phyloP scores from a whole-genome alignment of 1,284 basidiomycete genomes.

The Stereum hirsutum region DNA sequence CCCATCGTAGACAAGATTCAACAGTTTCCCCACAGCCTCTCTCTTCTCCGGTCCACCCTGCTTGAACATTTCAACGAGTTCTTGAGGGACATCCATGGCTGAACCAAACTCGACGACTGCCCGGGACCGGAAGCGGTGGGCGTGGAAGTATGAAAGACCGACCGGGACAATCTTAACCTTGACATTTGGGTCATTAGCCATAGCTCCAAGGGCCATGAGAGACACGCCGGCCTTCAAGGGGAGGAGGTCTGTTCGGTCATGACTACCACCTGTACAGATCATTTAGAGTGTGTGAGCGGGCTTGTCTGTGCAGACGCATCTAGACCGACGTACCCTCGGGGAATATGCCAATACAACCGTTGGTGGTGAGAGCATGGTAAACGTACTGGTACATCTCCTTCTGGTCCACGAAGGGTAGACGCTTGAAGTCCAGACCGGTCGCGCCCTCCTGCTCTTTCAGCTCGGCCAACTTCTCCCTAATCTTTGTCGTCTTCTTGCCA shows the following conservation, averaged over 20 bases:
- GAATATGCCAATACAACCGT: conserved; percentile 92
- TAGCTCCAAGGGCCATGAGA: conserved; percentile 96
- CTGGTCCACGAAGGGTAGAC: conserved; percentile 83
- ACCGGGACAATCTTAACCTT: conserved; percentile 92
- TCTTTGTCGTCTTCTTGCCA: conserved; percentile 64
- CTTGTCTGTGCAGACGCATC: not conserved
- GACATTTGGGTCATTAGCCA: conserved; percentile 83
- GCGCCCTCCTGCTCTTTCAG: conserved; percentile 40
- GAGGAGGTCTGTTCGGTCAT: conserved; percentile 91
- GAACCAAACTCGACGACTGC: conserved; percentile 96
- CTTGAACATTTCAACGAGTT: conserved; percentile 87
- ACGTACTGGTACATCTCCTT: conserved; percentile 93
- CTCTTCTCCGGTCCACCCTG: conserved; percentile 85
- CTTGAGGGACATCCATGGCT: conserved; percentile 82
- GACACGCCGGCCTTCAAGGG: conserved; percentile 95
- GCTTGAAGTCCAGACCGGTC: conserved; percentile 67
- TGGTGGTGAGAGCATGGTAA: conserved; percentile 81
- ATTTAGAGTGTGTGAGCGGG: not conserved
- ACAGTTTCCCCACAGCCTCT: conserved; percentile 83
- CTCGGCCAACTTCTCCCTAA: conserved; percentile 62
- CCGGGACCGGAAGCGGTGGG: conserved; percentile 89
- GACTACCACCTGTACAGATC: conserved; percentile 70
- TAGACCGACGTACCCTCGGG: conserved; percentile 68
- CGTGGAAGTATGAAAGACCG: conserved; percentile 92
- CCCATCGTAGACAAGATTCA: conserved; percentile 93